These are phyloP conservation scores for Gymnopus androsaceus DNA, from an alignment of 1,284 basidiomycete species.

Conservation along the genomic window DNA sequence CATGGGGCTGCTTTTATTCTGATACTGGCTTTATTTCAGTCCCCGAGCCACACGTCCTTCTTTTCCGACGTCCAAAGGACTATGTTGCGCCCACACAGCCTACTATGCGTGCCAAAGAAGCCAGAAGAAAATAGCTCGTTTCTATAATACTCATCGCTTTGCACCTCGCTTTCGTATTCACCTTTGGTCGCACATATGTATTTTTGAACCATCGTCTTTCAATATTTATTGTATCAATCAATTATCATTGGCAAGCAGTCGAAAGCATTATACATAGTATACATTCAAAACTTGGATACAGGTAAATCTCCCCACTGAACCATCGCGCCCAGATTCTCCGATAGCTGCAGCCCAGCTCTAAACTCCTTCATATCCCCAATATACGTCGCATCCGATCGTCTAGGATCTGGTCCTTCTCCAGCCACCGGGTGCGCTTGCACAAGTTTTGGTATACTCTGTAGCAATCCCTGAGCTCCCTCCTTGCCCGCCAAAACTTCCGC, in stretches of 20 bases:
- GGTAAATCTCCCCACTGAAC: constrained; percentile 72
- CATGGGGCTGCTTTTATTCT: constrained; percentile 9
- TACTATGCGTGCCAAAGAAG: constrained; percentile 30
- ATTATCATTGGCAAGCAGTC: background rate
- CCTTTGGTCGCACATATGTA: background rate
- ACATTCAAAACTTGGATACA: constrained; percentile 38
- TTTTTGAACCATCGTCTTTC: background rate
- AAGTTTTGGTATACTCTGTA: constrained; percentile 55
- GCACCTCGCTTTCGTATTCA: constrained; percentile 10
- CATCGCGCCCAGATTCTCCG: constrained; percentile 52
- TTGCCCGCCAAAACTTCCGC: constrained; percentile 33
- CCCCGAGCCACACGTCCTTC: constrained; percentile 83
- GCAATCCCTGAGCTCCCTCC: constrained; percentile 39
- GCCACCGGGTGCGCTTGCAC: constrained; percentile 53
- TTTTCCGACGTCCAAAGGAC: constrained; percentile 75
- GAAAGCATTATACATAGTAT: background rate
- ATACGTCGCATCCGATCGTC: constrained; percentile 55
- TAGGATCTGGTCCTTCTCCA: constrained; percentile 49
- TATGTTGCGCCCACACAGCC: constrained; percentile 52
- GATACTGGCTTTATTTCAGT: constrained; percentile 44
- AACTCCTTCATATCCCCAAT: constrained; percentile 75
- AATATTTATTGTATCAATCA: no score
- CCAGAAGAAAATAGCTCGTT: constrained; percentile 11
- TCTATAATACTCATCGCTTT: constrained; percentile 7
- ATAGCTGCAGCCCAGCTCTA: constrained; percentile 42